phyloP scores from a whole-genome alignment of 768 basidiomycete species.

The Xanthoconium purpureum region DNA sequence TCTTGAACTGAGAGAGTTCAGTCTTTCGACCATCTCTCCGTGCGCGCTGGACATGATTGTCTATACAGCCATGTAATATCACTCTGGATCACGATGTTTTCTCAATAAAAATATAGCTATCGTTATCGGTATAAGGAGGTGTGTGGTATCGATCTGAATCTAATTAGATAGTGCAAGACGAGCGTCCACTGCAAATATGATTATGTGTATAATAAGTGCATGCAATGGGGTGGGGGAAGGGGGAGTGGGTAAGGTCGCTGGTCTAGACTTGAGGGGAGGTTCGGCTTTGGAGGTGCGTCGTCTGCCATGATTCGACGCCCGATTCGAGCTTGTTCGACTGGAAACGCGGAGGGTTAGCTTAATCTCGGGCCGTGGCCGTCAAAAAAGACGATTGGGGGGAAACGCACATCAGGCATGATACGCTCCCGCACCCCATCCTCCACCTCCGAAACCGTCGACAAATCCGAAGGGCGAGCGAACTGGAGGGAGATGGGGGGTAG shows the following conservation, averaged over 20 bases:
- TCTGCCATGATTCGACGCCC: slow-evolving; percentile 16
- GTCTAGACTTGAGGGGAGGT: neutral
- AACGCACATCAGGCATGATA: neutral
- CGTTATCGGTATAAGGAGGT: slow-evolving; percentile 2
- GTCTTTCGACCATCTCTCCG: neutral
- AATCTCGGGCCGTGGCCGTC: neutral
- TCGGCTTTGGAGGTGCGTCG: slow-evolving; percentile 1
- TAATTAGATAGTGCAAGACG: neutral
- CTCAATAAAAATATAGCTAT: slow-evolving; percentile 4
- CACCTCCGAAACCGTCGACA: neutral
- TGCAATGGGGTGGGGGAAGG: no score
- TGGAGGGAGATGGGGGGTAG: slow-evolving; percentile 19
- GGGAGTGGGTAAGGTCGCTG: neutral
- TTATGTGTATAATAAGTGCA: neutral
- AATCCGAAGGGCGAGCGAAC: slow-evolving; percentile 21
- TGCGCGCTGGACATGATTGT: slow-evolving; percentile 15
- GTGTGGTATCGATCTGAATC: neutral
- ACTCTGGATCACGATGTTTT: slow-evolving; percentile 8
- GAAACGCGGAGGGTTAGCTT: neutral
- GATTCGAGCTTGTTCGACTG: slow-evolving; percentile 9
- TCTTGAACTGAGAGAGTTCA: neutral
- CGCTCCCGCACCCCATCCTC: neutral
- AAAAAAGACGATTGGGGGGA: no score
- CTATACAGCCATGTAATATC: slow-evolving; percentile 27
- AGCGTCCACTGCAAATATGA: neutral